Evolutionary conservation across 768 basidiomycete species (phyloP).

Genomic region (Podaxis pistillaris): DNA sequence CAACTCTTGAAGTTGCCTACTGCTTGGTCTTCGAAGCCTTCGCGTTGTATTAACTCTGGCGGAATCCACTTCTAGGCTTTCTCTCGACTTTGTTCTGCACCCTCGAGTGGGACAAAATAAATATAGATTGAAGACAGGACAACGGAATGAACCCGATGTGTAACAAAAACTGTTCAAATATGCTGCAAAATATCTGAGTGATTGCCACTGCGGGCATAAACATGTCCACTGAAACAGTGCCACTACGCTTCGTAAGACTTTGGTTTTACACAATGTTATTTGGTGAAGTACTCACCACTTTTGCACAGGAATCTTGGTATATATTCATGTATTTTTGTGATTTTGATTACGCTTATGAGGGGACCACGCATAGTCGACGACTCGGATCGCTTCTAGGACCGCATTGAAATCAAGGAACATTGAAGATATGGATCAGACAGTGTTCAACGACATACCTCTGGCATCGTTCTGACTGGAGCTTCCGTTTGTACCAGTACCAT

Average conservation of each 20-base stretch:
- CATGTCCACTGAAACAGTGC: neutral
- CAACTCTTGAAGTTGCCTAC: too few species aligned
- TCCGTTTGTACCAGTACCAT: neutral
- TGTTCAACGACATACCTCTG: neutral
- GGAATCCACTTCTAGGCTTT: too few species aligned
- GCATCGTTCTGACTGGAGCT: neutral
- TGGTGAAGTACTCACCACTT: neutral
- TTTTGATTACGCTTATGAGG: neutral
- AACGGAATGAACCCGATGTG: too few species aligned
- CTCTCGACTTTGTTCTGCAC: too few species aligned
- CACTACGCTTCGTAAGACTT: neutral
- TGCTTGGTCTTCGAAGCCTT: too few species aligned
- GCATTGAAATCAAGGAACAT: neutral
- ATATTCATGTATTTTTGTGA: neutral
- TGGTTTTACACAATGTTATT: neutral
- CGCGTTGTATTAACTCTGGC: too few species aligned
- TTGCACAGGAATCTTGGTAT: neutral
- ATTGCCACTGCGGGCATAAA: neutral
- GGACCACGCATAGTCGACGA: neutral
- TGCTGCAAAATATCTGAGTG: neutral
- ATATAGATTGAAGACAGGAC: too few species aligned
- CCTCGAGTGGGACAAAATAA: too few species aligned
- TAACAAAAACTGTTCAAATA: too few species aligned
- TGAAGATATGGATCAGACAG: neutral
- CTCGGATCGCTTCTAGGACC: neutral